Evolutionary conservation across 306 rosid species (phyloP).

Genomic region (Sicyos edulis): DNA sequence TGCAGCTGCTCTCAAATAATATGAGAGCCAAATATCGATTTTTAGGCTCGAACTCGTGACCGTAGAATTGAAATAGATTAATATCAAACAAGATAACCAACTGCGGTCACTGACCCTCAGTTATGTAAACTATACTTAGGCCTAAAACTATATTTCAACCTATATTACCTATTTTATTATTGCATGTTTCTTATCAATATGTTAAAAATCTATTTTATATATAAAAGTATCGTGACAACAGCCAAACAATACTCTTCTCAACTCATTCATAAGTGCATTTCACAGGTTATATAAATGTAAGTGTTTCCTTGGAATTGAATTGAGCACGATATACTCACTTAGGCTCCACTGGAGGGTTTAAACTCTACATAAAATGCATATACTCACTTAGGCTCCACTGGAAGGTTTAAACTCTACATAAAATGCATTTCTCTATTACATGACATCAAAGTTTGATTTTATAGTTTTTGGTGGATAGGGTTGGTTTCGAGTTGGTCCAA

Average conservation of each 20-base stretch:
- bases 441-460: neutral
- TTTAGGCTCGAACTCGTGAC: too few relatives aligned
- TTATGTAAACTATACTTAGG: too few relatives aligned
- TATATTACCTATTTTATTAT: too few relatives aligned
- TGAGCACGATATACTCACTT: constrained; percentile 7
- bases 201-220: neutral
- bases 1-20: too few relatives aligned
- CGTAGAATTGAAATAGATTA: too few relatives aligned
- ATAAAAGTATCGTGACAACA: constrained; percentile 5
- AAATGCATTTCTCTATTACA: neutral
- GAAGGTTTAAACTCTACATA: neutral
- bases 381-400: neutral
- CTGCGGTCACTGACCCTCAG: too few relatives aligned
- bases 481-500: too few relatives aligned
- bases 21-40: too few relatives aligned
- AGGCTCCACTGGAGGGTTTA: constrained; percentile 4
- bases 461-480: too few relatives aligned
- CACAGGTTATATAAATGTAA: constrained; percentile 1
- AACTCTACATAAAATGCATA: constrained; percentile 6
- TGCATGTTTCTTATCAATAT: too few relatives aligned
- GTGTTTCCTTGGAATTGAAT: neutral
- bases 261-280: neutral
- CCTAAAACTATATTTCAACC: too few relatives aligned
- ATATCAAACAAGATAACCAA: too few relatives aligned
- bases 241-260: constrained; percentile 7